Evolutionary conservation across 176 grass and related monocot species (phyloP).

Genomic region (Raddia guianensis): DNA sequence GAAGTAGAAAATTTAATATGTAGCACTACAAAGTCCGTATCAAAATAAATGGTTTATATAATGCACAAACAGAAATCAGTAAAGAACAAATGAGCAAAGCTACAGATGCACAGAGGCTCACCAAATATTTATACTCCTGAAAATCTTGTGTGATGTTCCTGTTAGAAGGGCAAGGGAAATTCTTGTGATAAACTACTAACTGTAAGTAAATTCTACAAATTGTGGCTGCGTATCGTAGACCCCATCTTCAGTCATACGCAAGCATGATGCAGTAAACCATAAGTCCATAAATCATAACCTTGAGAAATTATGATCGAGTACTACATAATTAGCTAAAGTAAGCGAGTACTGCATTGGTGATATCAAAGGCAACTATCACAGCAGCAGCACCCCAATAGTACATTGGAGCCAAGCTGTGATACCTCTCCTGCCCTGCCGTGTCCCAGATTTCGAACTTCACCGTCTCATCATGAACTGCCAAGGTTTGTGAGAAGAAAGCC

Average conservation of each 20-base stretch:
- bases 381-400: constrained; percentile 86
- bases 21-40: no score
- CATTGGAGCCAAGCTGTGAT: constrained; percentile 94
- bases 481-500: constrained; percentile 90
- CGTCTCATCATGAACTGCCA: constrained; percentile 70
- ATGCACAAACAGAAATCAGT: no score
- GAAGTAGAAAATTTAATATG: no score
- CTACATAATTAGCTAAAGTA: not conserved
- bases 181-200: not conserved
- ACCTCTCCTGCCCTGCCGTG: constrained; percentile 89
- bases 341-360: constrained; percentile 61
- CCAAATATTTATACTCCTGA: not conserved
- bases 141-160: not conserved
- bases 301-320: not conserved
- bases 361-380: constrained; percentile 80
- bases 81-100: no score
- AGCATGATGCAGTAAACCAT: not conserved
- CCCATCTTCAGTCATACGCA: not conserved
- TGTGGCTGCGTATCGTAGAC: not conserved
- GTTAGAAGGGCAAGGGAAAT: not conserved
- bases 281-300: constrained; percentile 1
- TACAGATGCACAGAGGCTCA: no score
- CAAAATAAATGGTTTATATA: no score
- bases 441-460: constrained; percentile 99
- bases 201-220: not conserved